phyloP scores from a whole-genome alignment of 2,329 filamentous ascomycete genomes.

The Phaeophleospora eucalypticola region DNA sequence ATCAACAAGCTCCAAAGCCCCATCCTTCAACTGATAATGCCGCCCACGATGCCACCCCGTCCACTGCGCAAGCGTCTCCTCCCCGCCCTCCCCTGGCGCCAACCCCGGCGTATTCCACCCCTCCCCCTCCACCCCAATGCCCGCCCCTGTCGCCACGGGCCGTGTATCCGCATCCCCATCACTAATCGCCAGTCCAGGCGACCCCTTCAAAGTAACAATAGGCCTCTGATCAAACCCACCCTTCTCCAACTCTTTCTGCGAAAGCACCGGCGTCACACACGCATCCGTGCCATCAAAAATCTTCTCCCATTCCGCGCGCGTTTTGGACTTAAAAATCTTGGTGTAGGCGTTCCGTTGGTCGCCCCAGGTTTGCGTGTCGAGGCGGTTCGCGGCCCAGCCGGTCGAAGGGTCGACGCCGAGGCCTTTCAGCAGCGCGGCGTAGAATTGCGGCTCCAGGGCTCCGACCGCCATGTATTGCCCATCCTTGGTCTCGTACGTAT shows the following conservation, averaged over 20 bases:
- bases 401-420: conserved; percentile 52
- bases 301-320: conserved; percentile 73
- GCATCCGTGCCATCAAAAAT: conserved; percentile 90
- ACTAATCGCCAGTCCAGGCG: conserved; percentile 63
- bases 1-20: conserved; percentile 51
- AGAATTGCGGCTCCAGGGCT: conserved; percentile 85
- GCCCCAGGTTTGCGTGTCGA: conserved; percentile 64
- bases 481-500: conserved; percentile 81
- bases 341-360: conserved; percentile 60
- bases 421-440: conserved; percentile 61
- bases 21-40: conserved; percentile 65
- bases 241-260: conserved; percentile 66
- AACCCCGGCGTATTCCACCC: conserved; percentile 63
- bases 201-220: conserved; percentile 62
- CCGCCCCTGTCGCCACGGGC: conserved; percentile 53
- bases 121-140: conserved; percentile 59
- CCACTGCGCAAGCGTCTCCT: conserved; percentile 66
- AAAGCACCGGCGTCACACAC: conserved; percentile 83
- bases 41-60: conserved; percentile 69
- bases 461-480: conserved; percentile 79
- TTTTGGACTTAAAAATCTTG: conserved; percentile 62
- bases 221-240: conserved; percentile 66
- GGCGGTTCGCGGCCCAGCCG: conserved; percentile 46
- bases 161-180: conserved; percentile 42
- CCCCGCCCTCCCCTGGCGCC: conserved; percentile 66